A percentile compares a stretch with the other conserved stretches of the same genome.
phyloP scores from a whole-genome alignment of 139 green algal genomes.

The Prasinococcaceae sp. region DNA sequence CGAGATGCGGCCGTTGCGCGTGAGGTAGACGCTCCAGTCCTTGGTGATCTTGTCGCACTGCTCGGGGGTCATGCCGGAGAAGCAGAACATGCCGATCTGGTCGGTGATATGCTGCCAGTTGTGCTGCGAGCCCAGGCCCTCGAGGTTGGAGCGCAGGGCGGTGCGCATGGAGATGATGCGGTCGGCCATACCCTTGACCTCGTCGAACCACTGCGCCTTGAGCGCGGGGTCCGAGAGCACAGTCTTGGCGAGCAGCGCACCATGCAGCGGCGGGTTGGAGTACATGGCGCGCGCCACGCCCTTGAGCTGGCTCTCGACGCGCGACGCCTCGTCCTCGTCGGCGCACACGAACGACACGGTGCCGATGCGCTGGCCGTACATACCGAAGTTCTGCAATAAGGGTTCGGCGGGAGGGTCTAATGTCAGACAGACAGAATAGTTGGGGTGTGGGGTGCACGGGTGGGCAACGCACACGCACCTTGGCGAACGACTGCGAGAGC shows the following conservation, averaged over 20 bases:
- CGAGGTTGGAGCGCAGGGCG: conserved; percentile 45
- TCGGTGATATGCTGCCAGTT: conserved; percentile 66
- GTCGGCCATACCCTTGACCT: conserved; percentile 71
- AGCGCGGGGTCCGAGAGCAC: conserved; percentile 22
- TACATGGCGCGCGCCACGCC: conserved; percentile 32
- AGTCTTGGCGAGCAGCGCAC: conserved; percentile 23
- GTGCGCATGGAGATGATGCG: conserved; percentile 76
- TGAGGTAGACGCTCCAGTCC: conserved; percentile 77
- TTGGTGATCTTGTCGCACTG: conserved; percentile 47
- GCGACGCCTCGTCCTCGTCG: not conserved
- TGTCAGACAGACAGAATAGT: not conserved
- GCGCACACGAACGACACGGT: conserved; percentile 26
- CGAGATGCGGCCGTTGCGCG: conserved; percentile 75
- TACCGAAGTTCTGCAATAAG: conserved; percentile 65
- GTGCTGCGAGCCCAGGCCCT: conserved; percentile 34
- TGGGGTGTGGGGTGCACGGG: too few species aligned
- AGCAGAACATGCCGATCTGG: conserved; percentile 88
- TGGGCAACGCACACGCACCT: too few species aligned
- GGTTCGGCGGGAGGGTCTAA: not conserved
- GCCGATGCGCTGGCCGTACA: conserved; percentile 42
- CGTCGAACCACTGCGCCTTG: conserved; percentile 46
- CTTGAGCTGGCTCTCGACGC: conserved; percentile 25
- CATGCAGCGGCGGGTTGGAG: conserved; percentile 30
- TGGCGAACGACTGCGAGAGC: conserved; percentile 27
- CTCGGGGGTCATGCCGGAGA: conserved; percentile 30